Evolutionary conservation across 1,139 yeast species (phyloP), one percentile per base, ranked within the genome.

Genomic region (Pichia sp.): DNA sequence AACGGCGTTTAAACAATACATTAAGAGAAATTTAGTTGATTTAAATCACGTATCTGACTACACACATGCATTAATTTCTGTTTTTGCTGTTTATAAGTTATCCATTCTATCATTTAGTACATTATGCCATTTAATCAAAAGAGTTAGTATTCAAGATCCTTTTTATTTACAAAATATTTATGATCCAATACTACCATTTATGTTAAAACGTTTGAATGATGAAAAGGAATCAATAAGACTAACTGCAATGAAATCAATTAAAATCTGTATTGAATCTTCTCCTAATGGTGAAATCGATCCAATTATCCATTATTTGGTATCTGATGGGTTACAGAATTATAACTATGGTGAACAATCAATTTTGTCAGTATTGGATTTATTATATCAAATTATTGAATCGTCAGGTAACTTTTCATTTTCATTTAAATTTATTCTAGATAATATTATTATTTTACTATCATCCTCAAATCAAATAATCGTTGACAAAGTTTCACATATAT

Each of bases 121-220:
- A 13, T 67, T 87, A 13, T 85, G 91, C 55, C 93, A 89, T 63
- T 70, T 89, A 47, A 79, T 87, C 31, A 87, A 87, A 60, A 73
- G 96, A 22, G 81, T 87, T 2, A 81, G 87, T 49, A 80, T 84
- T 67, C 96, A 88, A 69, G 84, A 86, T 58, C 74, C 81, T 0
- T 73, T 75, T 1, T 71, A 77, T 1, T 72, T 90, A 45, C 73
- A 72, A 51, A 70, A 70, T 1, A 77, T 79, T 43, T 73, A 81
- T 33, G 73, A 70, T 47, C 68, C 73, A 29, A 78, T 82, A 3
- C 68, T 84, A 16, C 91, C 93, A 0, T 72, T 80, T 13, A 66
- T 86, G 28, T 68, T 86, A 16, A 74, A 74, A 50, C 73, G 78
- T 46, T 67, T 85, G 44, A 77, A 77, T 2, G 87, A 81, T 56